These are phyloP conservation scores for Hymenochaete sp. DNA, from an alignment of 1,284 basidiomycete genomes.

Conservation along the genomic window DNA sequence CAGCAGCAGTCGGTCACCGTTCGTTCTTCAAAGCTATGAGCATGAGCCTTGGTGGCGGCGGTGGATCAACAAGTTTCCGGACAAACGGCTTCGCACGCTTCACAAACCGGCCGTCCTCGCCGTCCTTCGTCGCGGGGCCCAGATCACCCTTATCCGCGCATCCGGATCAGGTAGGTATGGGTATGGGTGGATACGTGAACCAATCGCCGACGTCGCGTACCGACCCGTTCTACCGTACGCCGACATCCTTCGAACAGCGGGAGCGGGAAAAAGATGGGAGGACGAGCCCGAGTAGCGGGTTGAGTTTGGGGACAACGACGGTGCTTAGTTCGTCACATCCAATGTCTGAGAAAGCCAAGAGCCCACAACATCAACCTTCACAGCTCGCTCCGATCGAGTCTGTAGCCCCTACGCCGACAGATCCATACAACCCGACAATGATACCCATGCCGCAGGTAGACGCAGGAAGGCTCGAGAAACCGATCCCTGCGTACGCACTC, in stretches of 20 bases:
- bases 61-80: too few species aligned
- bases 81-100: background rate
- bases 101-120: conserved; percentile 7
- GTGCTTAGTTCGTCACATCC: conserved; percentile 6
- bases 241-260: background rate
- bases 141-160: background rate
- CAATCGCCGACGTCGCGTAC: conserved; percentile 1
- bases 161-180: too few species aligned
- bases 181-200: conserved; percentile 1
- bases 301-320: conserved; percentile 10
- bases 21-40: too few species aligned
- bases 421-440: too few species aligned
- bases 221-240: background rate
- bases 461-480: too few species aligned
- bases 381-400: too few species aligned
- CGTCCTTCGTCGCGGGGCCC: conserved; percentile 2
- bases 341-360: background rate
- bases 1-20: too few species aligned
- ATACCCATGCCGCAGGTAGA: too few species aligned
- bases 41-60: too few species aligned
- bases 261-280: conserved; percentile 3
- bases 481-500: background rate
- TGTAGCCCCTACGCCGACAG: too few species aligned
- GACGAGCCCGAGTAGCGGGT: conserved; percentile 4
- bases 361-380: too few species aligned